These are phyloP conservation scores for Cucurbita ficifolia DNA, from an alignment of 306 rosid genomes.

Conservation along the genomic window DNA sequence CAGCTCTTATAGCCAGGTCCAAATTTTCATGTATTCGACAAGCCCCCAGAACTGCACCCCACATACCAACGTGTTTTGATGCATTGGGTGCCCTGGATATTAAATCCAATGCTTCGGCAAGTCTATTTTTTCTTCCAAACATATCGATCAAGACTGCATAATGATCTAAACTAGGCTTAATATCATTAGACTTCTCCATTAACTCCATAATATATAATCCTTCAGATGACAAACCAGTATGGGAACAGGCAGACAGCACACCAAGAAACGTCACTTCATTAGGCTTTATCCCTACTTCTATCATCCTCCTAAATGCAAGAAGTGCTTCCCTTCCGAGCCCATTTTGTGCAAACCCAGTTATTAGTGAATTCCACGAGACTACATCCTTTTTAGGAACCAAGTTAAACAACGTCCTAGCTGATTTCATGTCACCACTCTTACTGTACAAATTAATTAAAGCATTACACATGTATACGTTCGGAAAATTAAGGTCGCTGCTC, in stretches of 20 bases:
- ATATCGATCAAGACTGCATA: conserved; percentile 45
- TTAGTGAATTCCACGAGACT: conserved; percentile 38
- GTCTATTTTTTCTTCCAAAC: conserved; percentile 49
- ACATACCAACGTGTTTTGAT: conserved; percentile 27
- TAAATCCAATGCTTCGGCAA: conserved; percentile 31
- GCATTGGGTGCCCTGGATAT: conserved; percentile 24
- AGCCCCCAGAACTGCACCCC: conserved; percentile 56
- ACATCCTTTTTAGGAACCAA: conserved; percentile 22
- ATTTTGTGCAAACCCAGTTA: conserved; percentile 44
- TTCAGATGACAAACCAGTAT: conserved; percentile 36
- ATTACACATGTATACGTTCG: conserved; percentile 27
- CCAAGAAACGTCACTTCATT: conserved; percentile 49
- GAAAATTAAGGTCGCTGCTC: conserved; percentile 14
- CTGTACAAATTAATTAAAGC: conserved; percentile 49
- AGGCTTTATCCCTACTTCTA: conserved; percentile 35
- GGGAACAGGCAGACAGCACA: conserved; percentile 41
- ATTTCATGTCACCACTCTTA: conserved; percentile 41
- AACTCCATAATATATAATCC: conserved; percentile 28
- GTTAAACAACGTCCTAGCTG: conserved; percentile 36
- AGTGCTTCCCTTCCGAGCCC: conserved; percentile 34
- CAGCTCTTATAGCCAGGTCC: conserved; percentile 37
- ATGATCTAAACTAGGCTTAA: conserved; percentile 34
- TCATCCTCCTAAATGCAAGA: conserved; percentile 31
- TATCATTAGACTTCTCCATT: conserved; percentile 29
- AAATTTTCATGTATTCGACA: conserved; percentile 39